Conservation (phyloP, 768 basidiomycete genomes). For the Rhodocollybia butyracea region DNA sequence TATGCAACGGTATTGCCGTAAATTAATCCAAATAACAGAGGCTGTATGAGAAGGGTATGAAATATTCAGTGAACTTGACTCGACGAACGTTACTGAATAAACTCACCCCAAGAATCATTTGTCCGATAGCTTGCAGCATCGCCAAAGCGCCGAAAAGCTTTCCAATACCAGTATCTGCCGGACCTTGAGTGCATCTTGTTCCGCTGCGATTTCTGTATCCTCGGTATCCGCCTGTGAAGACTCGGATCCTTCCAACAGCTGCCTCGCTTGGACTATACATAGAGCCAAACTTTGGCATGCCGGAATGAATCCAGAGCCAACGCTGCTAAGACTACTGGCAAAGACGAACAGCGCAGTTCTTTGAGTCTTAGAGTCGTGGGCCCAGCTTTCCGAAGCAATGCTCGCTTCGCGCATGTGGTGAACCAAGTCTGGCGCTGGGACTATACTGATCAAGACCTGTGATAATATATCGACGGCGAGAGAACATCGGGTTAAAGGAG, state of each 20-base stretch:
- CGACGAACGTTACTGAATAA: too few relatives aligned
- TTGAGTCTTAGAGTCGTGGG: conserved; percentile 6
- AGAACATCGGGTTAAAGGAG: conserved; percentile 58
- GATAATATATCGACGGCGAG: conserved; percentile 65
- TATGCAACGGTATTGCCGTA: conserved; percentile 67
- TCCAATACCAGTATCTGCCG: conserved; percentile 36
- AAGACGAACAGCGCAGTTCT: conserved; percentile 56
- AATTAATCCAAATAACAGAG: conserved; percentile 68
- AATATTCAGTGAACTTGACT: too few relatives aligned
- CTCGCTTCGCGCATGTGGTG: conserved; percentile 14
- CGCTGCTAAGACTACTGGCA: conserved; percentile 53
- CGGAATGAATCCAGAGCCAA: conserved; percentile 70
- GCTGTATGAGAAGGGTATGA: too few relatives aligned
- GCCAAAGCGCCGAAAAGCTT: conserved; percentile 71
- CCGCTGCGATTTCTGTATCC: conserved; percentile 13
- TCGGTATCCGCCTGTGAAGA: conserved; percentile 14
- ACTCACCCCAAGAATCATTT: conserved; percentile 58
- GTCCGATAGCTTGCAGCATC: conserved; percentile 64
- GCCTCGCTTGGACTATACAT: conserved; percentile 51
- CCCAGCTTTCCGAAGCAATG: neutral
- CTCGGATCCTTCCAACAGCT: conserved; percentile 23
- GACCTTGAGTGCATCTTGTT: conserved; percentile 13
- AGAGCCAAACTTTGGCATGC: conserved; percentile 70
- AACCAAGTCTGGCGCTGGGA: conserved; percentile 43
- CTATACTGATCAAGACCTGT: conserved; percentile 53